These are phyloP conservation scores for Phytophthora pseudosyringae DNA, from an alignment of 352 stramenopile species.

Conservation along the genomic window DNA sequence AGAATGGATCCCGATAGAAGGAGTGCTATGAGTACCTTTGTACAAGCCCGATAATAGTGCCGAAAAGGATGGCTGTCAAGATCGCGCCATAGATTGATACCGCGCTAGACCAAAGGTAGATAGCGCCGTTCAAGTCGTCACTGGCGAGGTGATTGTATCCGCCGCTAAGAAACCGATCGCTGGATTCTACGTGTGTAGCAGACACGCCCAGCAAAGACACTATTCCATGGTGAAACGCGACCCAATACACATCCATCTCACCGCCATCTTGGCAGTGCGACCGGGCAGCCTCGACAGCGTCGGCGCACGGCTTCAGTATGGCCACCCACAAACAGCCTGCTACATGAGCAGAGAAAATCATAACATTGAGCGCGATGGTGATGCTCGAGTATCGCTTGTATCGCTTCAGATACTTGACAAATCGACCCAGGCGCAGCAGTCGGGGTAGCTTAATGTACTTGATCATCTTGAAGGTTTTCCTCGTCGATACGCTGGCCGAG, in stretches of 20 bases:
- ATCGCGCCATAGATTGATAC: slow-evolving; percentile 56
- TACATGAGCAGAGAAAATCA: slow-evolving; percentile 62
- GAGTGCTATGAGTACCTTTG: slow-evolving; percentile 41
- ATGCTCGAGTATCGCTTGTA: slow-evolving; percentile 72
- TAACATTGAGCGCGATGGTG: slow-evolving; percentile 53
- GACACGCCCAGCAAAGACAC: slow-evolving; percentile 62
- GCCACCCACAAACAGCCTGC: slow-evolving; percentile 67
- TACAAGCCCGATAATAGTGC: slow-evolving; percentile 64
- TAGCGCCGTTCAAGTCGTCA: slow-evolving; percentile 22
- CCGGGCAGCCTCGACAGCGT: slow-evolving; percentile 24
- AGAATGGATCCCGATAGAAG: too few relatives aligned
- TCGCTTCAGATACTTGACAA: slow-evolving; percentile 61
- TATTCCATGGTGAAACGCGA: slow-evolving; percentile 62
- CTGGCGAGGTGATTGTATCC: slow-evolving; percentile 37
- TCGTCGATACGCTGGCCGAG: slow-evolving; percentile 45
- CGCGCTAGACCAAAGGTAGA: slow-evolving; percentile 54
- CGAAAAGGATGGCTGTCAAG: slow-evolving; percentile 56
- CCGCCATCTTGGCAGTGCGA: slow-evolving; percentile 37
- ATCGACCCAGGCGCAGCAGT: slow-evolving; percentile 60
- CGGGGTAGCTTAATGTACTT: slow-evolving; percentile 76
- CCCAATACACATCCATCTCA: slow-evolving; percentile 62
- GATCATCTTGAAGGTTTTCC: slow-evolving; percentile 79
- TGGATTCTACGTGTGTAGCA: slow-evolving; percentile 48
- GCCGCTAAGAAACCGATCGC: slow-evolving; percentile 57
- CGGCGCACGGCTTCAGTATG: slow-evolving; percentile 51